Conservation (phyloP, 192 early-diverging fungal genomes). For the Coemansia sp. region DNA sequence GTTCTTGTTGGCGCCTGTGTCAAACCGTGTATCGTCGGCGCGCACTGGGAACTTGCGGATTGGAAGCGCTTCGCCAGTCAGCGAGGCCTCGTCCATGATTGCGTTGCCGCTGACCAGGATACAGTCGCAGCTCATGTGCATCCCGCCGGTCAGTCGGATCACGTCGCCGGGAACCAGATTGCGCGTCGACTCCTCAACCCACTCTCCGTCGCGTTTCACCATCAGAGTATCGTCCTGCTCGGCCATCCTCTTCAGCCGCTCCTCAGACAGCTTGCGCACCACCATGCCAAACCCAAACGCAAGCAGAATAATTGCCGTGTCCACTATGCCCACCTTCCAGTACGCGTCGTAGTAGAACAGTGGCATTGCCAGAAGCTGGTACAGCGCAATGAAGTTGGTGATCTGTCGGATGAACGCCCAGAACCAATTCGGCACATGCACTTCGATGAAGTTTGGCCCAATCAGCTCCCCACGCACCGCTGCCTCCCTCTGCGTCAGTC, state of each 20-base stretch:
- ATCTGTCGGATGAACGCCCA: constrained; percentile 62
- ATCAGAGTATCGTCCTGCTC: constrained; percentile 53
- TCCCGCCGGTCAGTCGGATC: constrained; percentile 55
- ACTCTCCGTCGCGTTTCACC: constrained; percentile 61
- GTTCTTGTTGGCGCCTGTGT: constrained; percentile 47
- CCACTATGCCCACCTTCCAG: constrained; percentile 59
- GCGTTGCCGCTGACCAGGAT: constrained; percentile 58
- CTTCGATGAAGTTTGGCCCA: constrained; percentile 71
- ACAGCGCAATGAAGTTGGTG: constrained; percentile 59
- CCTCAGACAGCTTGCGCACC: constrained; percentile 57
- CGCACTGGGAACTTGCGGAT: constrained; percentile 68
- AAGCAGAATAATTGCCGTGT: constrained; percentile 57
- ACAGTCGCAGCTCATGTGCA: constrained; percentile 58
- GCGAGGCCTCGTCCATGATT: constrained; percentile 66
- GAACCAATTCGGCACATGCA: constrained; percentile 60
- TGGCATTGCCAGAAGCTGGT: constrained; percentile 58
- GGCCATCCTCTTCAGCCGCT: constrained; percentile 63
- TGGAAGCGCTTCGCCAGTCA: constrained; percentile 72
- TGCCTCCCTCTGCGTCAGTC: constrained; percentile 59
- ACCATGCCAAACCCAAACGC: constrained; percentile 57
- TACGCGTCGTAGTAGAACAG: constrained; percentile 60
- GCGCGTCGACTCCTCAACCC: constrained; percentile 53
- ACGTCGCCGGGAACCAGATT: constrained; percentile 77
- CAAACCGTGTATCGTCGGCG: constrained; percentile 42
- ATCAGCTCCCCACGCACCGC: constrained; percentile 57